Evolutionary conservation across 768 basidiomycete genomes (phyloP).

Genomic region (Psilocybe tampanensis): DNA sequence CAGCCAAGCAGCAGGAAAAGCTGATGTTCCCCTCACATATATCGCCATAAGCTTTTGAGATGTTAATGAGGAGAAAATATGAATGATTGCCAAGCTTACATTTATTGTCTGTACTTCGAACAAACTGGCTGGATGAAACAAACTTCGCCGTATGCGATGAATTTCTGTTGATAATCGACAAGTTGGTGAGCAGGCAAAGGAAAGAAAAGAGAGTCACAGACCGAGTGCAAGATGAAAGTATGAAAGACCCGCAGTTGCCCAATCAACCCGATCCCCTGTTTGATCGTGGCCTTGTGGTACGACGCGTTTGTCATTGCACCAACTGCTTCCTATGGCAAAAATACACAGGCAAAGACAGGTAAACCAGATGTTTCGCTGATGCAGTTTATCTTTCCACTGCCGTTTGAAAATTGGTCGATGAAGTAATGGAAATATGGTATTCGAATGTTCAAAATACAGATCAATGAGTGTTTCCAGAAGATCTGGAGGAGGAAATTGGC

Average conservation of each 20-base stretch:
- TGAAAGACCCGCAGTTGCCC: conserved; percentile 45
- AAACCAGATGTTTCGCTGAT: conserved; percentile 62
- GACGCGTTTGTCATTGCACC: conserved; percentile 63
- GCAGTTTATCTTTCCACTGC: conserved; percentile 55
- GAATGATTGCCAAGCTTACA: conserved; percentile 16
- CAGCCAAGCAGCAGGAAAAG: conserved; percentile 55
- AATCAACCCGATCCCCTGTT: conserved; percentile 36
- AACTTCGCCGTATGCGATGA: conserved; percentile 48
- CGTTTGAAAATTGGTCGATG: conserved; percentile 72
- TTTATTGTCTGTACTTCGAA: conserved; percentile 61
- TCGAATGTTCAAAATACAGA: conserved; percentile 66
- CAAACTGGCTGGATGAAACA: conserved; percentile 57
- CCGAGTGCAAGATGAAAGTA: conserved; percentile 62
- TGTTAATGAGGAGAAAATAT: not conserved
- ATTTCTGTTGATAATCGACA: conserved; percentile 40
- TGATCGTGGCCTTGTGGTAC: conserved; percentile 31
- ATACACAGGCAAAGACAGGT: conserved; percentile 59
- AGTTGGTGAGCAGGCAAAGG: not conserved
- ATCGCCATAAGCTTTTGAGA: conserved; percentile 49
- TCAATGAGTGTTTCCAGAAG: conserved; percentile 61
- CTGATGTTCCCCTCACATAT: conserved; percentile 54
- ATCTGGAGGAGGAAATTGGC: conserved; percentile 64
- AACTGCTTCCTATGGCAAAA: conserved; percentile 73
- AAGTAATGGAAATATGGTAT: conserved; percentile 64
- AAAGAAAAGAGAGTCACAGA: conserved; percentile 17